phyloP scores from a whole-genome alignment of 768 basidiomycete genomes.

The Boletus vermiculosoides region DNA sequence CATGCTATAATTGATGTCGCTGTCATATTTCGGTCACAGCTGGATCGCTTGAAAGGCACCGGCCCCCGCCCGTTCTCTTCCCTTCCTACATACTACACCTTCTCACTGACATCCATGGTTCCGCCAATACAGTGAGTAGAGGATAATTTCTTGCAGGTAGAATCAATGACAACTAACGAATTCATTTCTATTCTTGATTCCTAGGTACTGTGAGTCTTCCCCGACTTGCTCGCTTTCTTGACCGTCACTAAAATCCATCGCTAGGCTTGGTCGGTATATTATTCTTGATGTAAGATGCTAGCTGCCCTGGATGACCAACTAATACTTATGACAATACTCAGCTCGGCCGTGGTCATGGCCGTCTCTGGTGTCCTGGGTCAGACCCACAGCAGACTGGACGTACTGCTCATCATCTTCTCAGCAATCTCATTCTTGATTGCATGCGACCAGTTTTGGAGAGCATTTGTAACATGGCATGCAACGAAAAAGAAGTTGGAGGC shows the following conservation, averaged over 20 bases:
- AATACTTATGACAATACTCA: neutral
- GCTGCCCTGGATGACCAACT: neutral
- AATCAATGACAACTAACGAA: neutral
- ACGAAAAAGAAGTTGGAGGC: conserved; percentile 9
- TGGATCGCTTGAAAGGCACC: neutral
- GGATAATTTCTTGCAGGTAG: neutral
- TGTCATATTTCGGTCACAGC: neutral
- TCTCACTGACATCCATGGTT: conserved; percentile 4
- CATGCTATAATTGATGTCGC: neutral
- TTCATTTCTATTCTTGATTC: neutral
- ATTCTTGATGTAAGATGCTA: conserved; percentile 18
- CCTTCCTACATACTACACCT: neutral
- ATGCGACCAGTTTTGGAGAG: conserved; percentile 24
- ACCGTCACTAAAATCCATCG: neutral
- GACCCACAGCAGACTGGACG: conserved; percentile 17
- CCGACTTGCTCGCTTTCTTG: neutral
- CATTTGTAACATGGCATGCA: conserved; percentile 16
- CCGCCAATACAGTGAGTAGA: conserved; percentile 19
- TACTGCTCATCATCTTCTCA: conserved; percentile 15
- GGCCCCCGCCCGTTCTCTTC: neutral
- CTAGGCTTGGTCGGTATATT: conserved; percentile 21
- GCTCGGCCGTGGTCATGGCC: conserved; percentile 21
- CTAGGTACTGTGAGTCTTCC: conserved; percentile 19
- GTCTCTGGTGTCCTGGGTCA: conserved; percentile 4
- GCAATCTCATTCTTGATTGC: conserved; percentile 16